phyloP scores from a whole-genome alignment of 2,329 filamentous ascomycete species.

The Penicillium frequentans region DNA sequence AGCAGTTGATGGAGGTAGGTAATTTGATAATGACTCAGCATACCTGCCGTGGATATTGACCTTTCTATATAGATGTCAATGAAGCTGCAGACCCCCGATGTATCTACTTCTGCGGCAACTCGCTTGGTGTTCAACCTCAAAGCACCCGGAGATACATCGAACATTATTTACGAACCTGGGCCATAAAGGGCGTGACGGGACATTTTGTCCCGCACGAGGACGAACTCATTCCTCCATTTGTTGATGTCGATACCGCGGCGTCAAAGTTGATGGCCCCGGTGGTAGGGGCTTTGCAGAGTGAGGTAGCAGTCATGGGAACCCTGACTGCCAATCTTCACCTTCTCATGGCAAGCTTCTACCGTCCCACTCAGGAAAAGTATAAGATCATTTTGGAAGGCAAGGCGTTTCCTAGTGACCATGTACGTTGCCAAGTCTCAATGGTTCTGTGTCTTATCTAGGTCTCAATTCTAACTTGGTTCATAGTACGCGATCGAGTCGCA shows the following conservation, averaged over 20 bases:
- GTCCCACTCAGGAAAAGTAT: slow-evolving; percentile 62
- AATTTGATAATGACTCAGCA: background rate
- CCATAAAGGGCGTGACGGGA: slow-evolving; percentile 77
- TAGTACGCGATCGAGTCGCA: slow-evolving; percentile 84
- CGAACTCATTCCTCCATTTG: slow-evolving; percentile 69
- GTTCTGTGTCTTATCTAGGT: background rate
- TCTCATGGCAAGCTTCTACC: slow-evolving; percentile 81
- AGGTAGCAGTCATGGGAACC: slow-evolving; percentile 87
- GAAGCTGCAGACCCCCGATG: slow-evolving; percentile 48
- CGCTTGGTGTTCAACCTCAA: slow-evolving; percentile 78
- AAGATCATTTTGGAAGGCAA: slow-evolving; percentile 90
- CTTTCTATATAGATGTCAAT: slow-evolving; percentile 15
- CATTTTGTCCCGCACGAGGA: slow-evolving; percentile 72
- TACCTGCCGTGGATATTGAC: background rate
- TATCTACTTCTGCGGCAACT: slow-evolving; percentile 89
- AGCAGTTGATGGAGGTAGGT: slow-evolving; percentile 30
- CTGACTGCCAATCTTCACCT: slow-evolving; percentile 80
- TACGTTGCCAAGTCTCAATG: slow-evolving; percentile 36
- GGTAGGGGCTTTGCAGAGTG: slow-evolving; percentile 69
- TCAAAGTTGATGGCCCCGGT: slow-evolving; percentile 69
- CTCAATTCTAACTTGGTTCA: background rate
- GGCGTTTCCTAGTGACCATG: slow-evolving; percentile 84
- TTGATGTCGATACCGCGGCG: slow-evolving; percentile 75
- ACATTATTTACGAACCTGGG: slow-evolving; percentile 79
- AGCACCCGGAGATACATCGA: slow-evolving; percentile 65